Percentiles rank a stretch among this genome's conserved stretches.
Evolutionary conservation across 306 rosid species (phyloP).

Genomic region (Inga leiocalycina): DNA sequence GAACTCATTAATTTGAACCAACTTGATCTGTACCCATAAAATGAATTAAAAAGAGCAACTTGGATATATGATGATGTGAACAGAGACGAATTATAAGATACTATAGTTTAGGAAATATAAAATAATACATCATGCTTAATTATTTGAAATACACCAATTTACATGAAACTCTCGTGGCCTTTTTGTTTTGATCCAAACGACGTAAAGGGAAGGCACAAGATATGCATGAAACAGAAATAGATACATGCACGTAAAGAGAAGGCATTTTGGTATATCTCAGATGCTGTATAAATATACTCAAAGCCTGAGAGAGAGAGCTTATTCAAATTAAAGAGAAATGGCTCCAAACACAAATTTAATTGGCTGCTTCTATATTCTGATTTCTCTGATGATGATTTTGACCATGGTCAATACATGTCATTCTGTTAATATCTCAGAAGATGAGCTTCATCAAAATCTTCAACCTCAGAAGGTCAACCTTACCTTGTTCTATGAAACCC

Average conservation of each 20-base stretch:
- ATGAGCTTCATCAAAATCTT: background rate
- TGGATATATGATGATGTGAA: background rate
- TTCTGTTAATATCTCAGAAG: background rate
- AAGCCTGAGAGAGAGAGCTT: background rate
- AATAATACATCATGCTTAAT: too few species aligned
- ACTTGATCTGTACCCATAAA: background rate
- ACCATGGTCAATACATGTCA: background rate
- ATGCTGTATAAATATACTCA: background rate
- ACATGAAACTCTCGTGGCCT: background rate
- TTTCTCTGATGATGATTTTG: background rate
- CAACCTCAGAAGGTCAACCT: background rate
- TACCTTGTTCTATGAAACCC: background rate
- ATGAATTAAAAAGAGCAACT: background rate
- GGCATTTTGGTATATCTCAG: background rate
- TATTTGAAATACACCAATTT: too few species aligned
- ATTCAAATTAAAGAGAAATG: background rate
- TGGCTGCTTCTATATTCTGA: background rate
- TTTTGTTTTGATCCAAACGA: background rate
- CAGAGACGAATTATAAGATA: background rate
- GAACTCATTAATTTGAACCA: background rate
- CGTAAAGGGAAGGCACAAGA: background rate
- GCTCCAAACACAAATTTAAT: background rate
- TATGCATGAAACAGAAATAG: background rate
- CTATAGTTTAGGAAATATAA: too few species aligned
- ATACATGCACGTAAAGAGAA: background rate